Conservation (phyloP, 2,329 filamentous ascomycete species). For the Alternaria angustiovoidea region DNA sequence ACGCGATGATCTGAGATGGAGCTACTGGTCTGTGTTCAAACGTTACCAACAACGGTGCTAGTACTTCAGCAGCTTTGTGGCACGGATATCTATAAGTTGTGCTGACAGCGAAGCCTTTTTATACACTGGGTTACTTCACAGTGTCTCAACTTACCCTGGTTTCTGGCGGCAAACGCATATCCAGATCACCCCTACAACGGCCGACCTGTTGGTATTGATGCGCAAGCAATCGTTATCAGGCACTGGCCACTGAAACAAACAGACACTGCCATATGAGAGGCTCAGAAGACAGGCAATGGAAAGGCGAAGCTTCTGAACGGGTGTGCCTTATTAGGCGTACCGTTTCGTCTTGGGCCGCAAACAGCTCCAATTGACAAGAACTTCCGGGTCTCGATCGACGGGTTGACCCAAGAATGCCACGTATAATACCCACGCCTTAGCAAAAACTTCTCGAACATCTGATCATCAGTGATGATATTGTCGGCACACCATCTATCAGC, state of each 20-base stretch:
- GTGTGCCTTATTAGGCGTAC: background rate
- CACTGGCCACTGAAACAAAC: too few species aligned
- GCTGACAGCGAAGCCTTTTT: background rate
- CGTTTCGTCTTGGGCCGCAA: background rate
- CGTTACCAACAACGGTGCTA: constrained; percentile 6
- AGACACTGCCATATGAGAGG: too few species aligned
- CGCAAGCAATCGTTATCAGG: too few species aligned
- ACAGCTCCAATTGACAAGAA: background rate
- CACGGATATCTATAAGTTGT: background rate
- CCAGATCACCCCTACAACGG: too few species aligned
- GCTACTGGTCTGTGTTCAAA: constrained; percentile 1
- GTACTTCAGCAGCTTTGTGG: background rate
- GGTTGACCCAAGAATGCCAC: background rate
- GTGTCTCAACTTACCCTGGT: background rate
- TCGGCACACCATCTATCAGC: constrained; percentile 8
- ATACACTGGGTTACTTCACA: background rate
- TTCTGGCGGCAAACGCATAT: background rate
- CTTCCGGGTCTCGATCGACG: background rate
- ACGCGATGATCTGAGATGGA: background rate
- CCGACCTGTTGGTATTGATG: too few species aligned
- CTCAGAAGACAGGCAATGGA: too few species aligned
- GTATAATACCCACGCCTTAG: background rate
- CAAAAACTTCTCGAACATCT: constrained; percentile 6
- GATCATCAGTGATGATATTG: constrained; percentile 10
- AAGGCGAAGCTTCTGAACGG: too few species aligned